Evolutionary conservation across 805 yeast genomes (phyloP).

Genomic region (Saturnispora quitensis): DNA sequence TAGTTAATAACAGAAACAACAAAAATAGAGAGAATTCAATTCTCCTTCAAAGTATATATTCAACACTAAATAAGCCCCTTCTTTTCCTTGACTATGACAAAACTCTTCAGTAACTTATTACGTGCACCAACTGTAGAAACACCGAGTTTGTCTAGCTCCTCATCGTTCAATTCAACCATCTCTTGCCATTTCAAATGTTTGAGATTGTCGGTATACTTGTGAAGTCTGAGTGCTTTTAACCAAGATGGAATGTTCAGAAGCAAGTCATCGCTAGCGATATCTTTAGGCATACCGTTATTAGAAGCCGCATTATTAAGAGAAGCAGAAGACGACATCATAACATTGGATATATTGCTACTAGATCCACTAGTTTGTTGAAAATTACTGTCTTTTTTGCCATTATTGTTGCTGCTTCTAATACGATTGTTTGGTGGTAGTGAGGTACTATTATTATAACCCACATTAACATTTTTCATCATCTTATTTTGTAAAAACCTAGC

Average conservation of each 20-base stretch:
- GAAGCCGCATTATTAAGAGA: constrained; percentile 3
- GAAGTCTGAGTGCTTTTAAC: constrained; percentile 83
- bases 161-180: constrained; percentile 62
- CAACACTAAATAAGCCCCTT: background rate
- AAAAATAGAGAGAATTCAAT: background rate
- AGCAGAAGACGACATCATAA: background rate
- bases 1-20: background rate
- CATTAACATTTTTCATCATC: constrained; percentile 1
- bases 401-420: background rate
- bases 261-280: constrained; percentile 43
- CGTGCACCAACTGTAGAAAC: constrained; percentile 95
- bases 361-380: constrained; percentile 2
- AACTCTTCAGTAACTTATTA: constrained; percentile 85
- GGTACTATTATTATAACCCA: constrained; percentile 3
- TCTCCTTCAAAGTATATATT: background rate
- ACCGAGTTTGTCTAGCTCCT: constrained; percentile 64
- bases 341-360: background rate
- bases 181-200: constrained; percentile 71
- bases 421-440: constrained; percentile 14
- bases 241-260: constrained; percentile 81
- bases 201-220: constrained; percentile 84
- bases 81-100: constrained; percentile 65
- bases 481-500: constrained; percentile 7
- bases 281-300: constrained; percentile 29
- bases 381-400: background rate